Base-by-base conservation (phyloP, 2,329 filamentous ascomycete genomes). In the Ceratocystiopsis brevicomis region DNA sequence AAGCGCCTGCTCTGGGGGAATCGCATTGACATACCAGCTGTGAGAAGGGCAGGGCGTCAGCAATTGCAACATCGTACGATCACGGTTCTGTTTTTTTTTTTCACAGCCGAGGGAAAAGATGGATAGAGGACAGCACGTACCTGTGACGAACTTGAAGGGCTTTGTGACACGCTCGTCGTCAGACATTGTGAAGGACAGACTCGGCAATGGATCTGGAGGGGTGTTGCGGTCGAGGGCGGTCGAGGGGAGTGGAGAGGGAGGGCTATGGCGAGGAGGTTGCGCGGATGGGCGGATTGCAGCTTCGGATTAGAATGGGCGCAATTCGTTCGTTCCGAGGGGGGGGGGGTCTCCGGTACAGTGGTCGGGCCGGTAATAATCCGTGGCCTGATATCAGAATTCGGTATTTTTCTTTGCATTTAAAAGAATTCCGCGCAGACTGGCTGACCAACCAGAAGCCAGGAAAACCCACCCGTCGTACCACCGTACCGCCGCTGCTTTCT, bases 71-170 rank as follows among this genome's bases (percentile, higher is more conserved):
- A 42, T 56, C 51, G 53, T 49, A 49, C 45, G 47, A 49, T 41
- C 43, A 9, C 17, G 38, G 25, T 37, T 38, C 37, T 14, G n/a
- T 44, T 10, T 38, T 38, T 43, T 45, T 47, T 48, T 46, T 45
- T 39, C 30, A 16, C 18, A 39, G 17, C 39, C 17, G 32, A 25
- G 44, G 39, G 25, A 30, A 30, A 30, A 30, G 10, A 4, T 8
- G 25, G 25, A 41, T n/a, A 15, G 16, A 34, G 19, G 32, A 17
- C 38, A 18, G 18, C 32, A 47, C 50, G 19, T 45, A 53, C 51
- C 88, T 70, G 88, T 96, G 61, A 96, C 90, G 71, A 96, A 96
- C 82, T 98, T 98, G 81, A 98, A 98, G 67, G 92, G 92, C 79
- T 95, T 98, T 69, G 87, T 95, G 55, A 73, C 71, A 65, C 73